Base-by-base conservation (phyloP, 2,329 filamentous ascomycete species). In the Aspergillus texensis region DNA sequence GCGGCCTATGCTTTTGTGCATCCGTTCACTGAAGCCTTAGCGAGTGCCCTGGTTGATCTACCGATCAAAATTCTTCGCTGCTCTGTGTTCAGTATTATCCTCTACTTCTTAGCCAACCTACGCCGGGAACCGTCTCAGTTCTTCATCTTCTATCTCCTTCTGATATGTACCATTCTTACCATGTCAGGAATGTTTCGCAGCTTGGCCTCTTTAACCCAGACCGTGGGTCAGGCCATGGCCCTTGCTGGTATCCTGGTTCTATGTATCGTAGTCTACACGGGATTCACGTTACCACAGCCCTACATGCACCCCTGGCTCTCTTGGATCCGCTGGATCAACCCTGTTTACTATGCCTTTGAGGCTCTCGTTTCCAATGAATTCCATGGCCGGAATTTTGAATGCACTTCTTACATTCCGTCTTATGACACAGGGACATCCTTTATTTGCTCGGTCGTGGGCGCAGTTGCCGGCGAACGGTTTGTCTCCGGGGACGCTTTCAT, bases 101-200 rank as follows among this genome's bases (percentile, higher is more conserved):
- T 96, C 5, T 96, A 96, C 80, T 96, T 96, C 77, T 89, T 96
- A 86, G 89, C 90, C 0, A 91, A 93, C 66, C 80, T 96, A 39
- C 85, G 90, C 58, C 84, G 91, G 62, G 88, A 90, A 67, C 82
- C 91, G 0, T 89, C 88, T 2, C 79, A 88, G 1, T 96, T 94
- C 82, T 96, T 96, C 83, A 91, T 92, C 81, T 95, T 91, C 84
- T 77, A 92, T 60, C 81, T 96, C 58, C 21, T 55, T 14, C 79
- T 84, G 65, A 87, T 87, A 1, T 48, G 45, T 24, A 26, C 45
- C 21, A 90, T 90, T 1, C 67, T 96, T 70, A 82, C 85, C 68
- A 93, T 93, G 90, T 92, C 89, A 58, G 92, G 92, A 86, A 84
- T 93, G 67, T 94, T 94, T 85, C 86, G 91, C 43, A 89, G 87